A percentile compares a stretch with the other conserved stretches of the same genome.
These are phyloP conservation scores for Salix dunnii DNA, from an alignment of 345 rosid species.

Conservation along the genomic window DNA sequence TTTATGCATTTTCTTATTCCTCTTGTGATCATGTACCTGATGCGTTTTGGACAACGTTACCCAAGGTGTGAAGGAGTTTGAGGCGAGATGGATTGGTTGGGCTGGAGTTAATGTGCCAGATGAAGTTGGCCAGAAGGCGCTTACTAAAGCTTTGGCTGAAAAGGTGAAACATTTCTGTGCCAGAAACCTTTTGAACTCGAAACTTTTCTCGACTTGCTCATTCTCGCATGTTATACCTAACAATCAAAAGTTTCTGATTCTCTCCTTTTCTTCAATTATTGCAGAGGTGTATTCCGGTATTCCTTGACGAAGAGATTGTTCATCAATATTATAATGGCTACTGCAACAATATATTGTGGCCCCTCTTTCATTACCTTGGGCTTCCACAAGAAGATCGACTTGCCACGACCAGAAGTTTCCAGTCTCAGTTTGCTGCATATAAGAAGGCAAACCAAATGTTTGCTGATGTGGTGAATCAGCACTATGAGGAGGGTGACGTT, in stretches of 20 bases:
- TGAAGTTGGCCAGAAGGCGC: slow-evolving; percentile 87
- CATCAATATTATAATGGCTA: slow-evolving; percentile 98
- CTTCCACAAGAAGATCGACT: slow-evolving; percentile 99
- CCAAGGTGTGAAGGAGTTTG: slow-evolving; percentile 94
- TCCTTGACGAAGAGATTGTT: slow-evolving; percentile 98
- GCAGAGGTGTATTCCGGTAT: slow-evolving; percentile 98
- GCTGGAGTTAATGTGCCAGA: slow-evolving; percentile 99
- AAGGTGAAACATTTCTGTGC: slow-evolving; percentile 44
- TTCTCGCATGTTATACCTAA: neutral
- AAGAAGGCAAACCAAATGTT: slow-evolving; percentile 97
- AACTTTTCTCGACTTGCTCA: neutral
- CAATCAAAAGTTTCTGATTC: neutral
- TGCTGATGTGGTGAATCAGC: slow-evolving; percentile 89
- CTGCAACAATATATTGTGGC: slow-evolving; percentile 98
- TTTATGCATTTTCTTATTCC: slow-evolving; percentile 4
- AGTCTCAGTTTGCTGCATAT: slow-evolving; percentile 95
- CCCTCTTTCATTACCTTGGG: slow-evolving; percentile 94
- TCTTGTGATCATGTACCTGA: slow-evolving; percentile 20
- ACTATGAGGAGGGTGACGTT: slow-evolving; percentile 96
- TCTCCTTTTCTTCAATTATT: slow-evolving; percentile 3
- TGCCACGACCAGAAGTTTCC: slow-evolving; percentile 96
- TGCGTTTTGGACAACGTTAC: slow-evolving; percentile 36
- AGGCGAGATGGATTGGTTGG: slow-evolving; percentile 99
- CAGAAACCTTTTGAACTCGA: slow-evolving; percentile 3
- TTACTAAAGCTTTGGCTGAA: slow-evolving; percentile 92